Evolutionary conservation across 176 grass and related monocot species (phyloP), one percentile per base, ranked within the genome.

Genomic region (Puya raimondii): DNA sequence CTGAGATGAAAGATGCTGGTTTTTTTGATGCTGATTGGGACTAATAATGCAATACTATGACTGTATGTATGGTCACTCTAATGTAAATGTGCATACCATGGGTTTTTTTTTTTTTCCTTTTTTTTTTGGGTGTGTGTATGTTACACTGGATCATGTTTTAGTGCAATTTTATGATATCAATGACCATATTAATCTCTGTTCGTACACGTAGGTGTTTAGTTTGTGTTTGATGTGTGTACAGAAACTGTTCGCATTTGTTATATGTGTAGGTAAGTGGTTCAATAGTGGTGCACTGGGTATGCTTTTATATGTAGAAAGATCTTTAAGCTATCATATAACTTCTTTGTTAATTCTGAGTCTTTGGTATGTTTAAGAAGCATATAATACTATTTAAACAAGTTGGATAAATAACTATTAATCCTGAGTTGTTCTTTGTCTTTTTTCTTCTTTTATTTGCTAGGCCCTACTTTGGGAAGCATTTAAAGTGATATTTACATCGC

Each of bases 11-110:
- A 87, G 95, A 99, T 9, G 95, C 90, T 3, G 95, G 95, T 61
- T 99, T 99, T 87, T 99, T 99, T 65, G 94, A 99, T 68, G 90
- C 85, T 68, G 94, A 99, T 76, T 94, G 87, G 95, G 90, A 99
- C 48, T 99, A 88, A 73, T 79, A 47, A 48, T 72, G 68, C 29
- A 11, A 61, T 29, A 29, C 17, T 47, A 53, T 64, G 22, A 56
- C 9, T 51, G 49, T 78, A 71, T 51, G 49, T 78, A 71, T 78
- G 75, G 71, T 72, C 48, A 54, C 9, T 87, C 78, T 50, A 50
- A 70, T 72, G 33, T 61, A 71, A 81, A 80, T 65, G 65, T 75
- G 29, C 70, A 70, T 2, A 26, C 58, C 16, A 59, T 80, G 65
- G 15, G 0, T 18, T 10, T 10, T 64, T 63, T 58, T 64, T 3